Percentiles rank a stretch among this genome's conserved stretches.
Conservation (phyloP, 2,329 filamentous ascomycete genomes). For the Aspergillus eucalypticola region DNA sequence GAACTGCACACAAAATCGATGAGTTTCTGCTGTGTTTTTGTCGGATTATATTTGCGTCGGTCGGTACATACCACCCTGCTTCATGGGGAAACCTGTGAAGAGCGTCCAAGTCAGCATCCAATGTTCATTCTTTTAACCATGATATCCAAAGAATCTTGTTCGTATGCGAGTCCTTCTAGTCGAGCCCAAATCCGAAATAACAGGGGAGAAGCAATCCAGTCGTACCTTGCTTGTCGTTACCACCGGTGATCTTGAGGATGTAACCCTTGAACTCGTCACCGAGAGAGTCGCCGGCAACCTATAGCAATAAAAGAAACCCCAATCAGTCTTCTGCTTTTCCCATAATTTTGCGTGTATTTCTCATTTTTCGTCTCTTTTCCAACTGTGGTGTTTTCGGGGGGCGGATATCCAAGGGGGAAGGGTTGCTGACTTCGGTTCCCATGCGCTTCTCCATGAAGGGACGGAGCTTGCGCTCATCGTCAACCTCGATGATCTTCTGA, state of each 20-base stretch:
- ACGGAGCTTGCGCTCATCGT: conserved; percentile 99
- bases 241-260: conserved; percentile 98
- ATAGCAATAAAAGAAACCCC: conserved; percentile 29
- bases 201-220: conserved; percentile 9
- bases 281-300: conserved; percentile 90
- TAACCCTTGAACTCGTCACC: conserved; percentile 99
- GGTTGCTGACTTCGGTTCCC: conserved; percentile 55
- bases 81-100: conserved; percentile 86
- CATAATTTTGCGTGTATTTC: conserved; percentile 6
- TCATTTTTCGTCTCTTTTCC: not conserved
- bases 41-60: conserved; percentile 27
- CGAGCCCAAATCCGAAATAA: not conserved
- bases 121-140: not conserved
- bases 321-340: conserved; percentile 34
- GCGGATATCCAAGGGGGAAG: conserved; percentile 22
- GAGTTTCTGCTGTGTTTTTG: conserved; percentile 28
- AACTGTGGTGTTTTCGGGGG: conserved; percentile 6
- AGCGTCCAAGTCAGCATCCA: conserved; percentile 28
- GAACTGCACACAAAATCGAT: conserved; percentile 47
- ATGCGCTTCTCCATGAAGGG: conserved; percentile 98
- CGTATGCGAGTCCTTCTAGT: not conserved
- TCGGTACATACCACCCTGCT: conserved; percentile 75
- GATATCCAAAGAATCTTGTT: not conserved
- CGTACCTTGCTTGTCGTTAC: conserved; percentile 98
- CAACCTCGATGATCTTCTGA: conserved; percentile 98